Percentiles rank a stretch among this genome's conserved stretches.
These are phyloP conservation scores for Oryza officinalis DNA, from an alignment of 176 grass and related monocot genomes.

Conservation along the genomic window DNA sequence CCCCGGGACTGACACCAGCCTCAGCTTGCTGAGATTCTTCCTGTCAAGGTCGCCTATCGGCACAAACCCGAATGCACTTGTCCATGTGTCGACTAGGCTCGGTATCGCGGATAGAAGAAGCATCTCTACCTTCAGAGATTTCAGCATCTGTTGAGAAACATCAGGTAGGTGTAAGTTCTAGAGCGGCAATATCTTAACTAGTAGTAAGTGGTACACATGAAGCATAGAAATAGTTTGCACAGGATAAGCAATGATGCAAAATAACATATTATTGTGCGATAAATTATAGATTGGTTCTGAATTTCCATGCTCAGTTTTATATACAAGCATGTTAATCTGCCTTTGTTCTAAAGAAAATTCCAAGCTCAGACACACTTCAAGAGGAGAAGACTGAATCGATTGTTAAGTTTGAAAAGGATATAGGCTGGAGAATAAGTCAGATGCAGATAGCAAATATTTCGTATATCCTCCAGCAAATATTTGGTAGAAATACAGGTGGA, in stretches of 20 bases:
- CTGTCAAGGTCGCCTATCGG: slow-evolving; percentile 63
- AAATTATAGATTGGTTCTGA: background rate
- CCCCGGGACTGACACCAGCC: slow-evolving; percentile 56
- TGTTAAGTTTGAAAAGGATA: background rate
- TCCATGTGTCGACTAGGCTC: slow-evolving; percentile 66
- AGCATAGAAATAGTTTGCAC: background rate
- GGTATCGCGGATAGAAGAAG: slow-evolving; percentile 76
- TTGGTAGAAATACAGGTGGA: background rate
- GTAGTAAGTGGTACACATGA: background rate
- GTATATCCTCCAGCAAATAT: background rate
- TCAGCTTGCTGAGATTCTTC: slow-evolving; percentile 56
- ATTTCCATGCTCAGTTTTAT: background rate
- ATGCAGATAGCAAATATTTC: background rate
- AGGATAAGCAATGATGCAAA: background rate
- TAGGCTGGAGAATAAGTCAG: background rate
- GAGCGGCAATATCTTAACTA: background rate
- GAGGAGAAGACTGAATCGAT: background rate
- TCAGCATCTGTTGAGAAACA: slow-evolving; percentile 55
- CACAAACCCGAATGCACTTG: slow-evolving; percentile 56
- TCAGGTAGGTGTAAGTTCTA: slow-evolving; percentile 3
- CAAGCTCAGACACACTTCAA: background rate
- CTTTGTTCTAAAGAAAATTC: background rate
- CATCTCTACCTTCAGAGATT: slow-evolving; percentile 68
- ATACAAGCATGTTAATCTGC: background rate
- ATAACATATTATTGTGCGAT: background rate